A percentile compares a stretch with the other conserved stretches of the same genome.
These are phyloP conservation scores for Monosporascus sp. DNA, from an alignment of 2,329 filamentous ascomycete genomes.

Conservation along the genomic window DNA sequence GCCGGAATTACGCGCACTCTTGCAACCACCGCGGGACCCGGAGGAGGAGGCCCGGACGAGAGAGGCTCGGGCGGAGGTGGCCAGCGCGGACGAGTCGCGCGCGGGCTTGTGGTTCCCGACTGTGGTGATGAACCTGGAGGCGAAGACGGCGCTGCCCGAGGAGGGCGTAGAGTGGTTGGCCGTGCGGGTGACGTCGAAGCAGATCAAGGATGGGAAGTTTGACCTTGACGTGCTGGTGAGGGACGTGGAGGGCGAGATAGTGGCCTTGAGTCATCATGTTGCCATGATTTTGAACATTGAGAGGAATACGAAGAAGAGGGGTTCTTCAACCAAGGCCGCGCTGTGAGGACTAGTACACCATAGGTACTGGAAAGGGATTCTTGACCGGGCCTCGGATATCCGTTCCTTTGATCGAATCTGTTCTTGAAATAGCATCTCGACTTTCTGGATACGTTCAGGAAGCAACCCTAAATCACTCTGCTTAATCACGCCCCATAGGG, in stretches of 20 bases:
- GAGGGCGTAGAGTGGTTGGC: conserved; percentile 71
- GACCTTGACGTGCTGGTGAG: conserved; percentile 68
- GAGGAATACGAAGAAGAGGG: conserved; percentile 45
- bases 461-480: too few relatives aligned
- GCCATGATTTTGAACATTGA: conserved; percentile 57
- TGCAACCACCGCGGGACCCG: conserved; percentile 18
- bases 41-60: background rate
- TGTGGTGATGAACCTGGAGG: conserved; percentile 67
- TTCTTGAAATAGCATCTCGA: too few relatives aligned
- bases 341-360: too few relatives aligned
- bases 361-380: too few relatives aligned
- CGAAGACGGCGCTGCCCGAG: conserved; percentile 66
- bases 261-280: conserved; percentile 66
- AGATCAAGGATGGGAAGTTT: conserved; percentile 65
- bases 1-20: conserved; percentile 38
- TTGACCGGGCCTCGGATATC: too few relatives aligned
- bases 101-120: conserved; percentile 68
- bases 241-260: conserved; percentile 59
- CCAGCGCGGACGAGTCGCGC: conserved; percentile 1
- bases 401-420: too few relatives aligned
- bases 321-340: too few relatives aligned
- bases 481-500: too few relatives aligned
- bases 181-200: conserved; percentile 59
- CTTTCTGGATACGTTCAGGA: too few relatives aligned
- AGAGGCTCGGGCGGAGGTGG: background rate